phyloP scores from a whole-genome alignment of 805 yeast genomes.

The Pichia nanzhaoensis region DNA sequence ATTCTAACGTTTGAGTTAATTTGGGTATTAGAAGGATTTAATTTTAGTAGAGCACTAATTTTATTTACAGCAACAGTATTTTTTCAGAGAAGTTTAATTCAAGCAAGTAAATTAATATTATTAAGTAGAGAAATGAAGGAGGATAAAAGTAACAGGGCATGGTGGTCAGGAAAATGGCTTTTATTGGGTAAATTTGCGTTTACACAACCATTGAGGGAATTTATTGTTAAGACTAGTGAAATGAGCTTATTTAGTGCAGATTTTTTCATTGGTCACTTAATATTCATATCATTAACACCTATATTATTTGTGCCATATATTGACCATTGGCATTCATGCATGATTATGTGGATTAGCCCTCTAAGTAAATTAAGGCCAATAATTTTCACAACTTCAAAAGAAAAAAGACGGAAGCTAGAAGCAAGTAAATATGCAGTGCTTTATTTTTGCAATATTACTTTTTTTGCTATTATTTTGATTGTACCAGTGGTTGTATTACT shows the following conservation, averaged over 20 bases:
- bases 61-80: slow-evolving; percentile 34
- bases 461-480: slow-evolving; percentile 37
- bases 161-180: slow-evolving; percentile 53
- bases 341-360: slow-evolving; percentile 45
- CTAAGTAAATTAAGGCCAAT: slow-evolving; percentile 31
- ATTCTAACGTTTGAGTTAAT: slow-evolving; percentile 32
- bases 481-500: slow-evolving; percentile 40
- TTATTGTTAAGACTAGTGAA: slow-evolving; percentile 39
- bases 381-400: slow-evolving; percentile 35
- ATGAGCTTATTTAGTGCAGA: slow-evolving; percentile 42
- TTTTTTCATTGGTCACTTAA: slow-evolving; percentile 38
- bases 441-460: slow-evolving; percentile 35
- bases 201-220: slow-evolving; percentile 43
- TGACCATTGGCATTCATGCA: slow-evolving; percentile 42
- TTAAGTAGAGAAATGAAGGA: slow-evolving; percentile 38
- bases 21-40: slow-evolving; percentile 38
- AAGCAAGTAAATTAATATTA: slow-evolving; percentile 27
- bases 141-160: slow-evolving; percentile 37
- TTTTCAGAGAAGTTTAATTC: slow-evolving; percentile 33
- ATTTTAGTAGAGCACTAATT: slow-evolving; percentile 33
- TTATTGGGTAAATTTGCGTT: slow-evolving; percentile 28
- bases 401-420: slow-evolving; percentile 34
- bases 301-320: slow-evolving; percentile 38
- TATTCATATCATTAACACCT: slow-evolving; percentile 36
- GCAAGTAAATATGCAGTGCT: slow-evolving; percentile 41